These are phyloP conservation scores for Malassezia japonica DNA, from an alignment of 1,284 basidiomycete species.

Conservation along the genomic window DNA sequence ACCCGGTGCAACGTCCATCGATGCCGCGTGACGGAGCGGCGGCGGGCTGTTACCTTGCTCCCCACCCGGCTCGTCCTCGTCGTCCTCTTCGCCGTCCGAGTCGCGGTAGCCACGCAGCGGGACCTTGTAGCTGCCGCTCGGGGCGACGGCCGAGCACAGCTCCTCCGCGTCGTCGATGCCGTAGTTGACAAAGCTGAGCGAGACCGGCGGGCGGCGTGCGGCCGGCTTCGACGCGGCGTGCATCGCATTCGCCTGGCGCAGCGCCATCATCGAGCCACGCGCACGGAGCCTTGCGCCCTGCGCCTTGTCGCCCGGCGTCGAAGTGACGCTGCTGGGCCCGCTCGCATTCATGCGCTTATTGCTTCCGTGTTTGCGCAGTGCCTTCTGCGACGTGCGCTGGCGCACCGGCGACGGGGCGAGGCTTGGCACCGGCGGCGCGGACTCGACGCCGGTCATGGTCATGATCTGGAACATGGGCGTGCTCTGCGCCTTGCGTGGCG, in stretches of 20 bases:
- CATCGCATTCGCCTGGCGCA: slow-evolving; percentile 15
- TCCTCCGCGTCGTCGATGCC: slow-evolving; percentile 45
- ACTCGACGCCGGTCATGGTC: background rate
- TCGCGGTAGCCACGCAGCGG: slow-evolving; percentile 29
- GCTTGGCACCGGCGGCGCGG: background rate
- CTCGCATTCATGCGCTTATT: slow-evolving; percentile 7
- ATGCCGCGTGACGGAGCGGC: background rate
- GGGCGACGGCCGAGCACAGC: slow-evolving; percentile 43
- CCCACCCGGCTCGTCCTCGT: background rate
- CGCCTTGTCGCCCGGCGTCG: background rate
- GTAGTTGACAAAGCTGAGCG: slow-evolving; percentile 43
- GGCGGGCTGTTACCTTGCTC: background rate
- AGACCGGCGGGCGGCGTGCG: slow-evolving; percentile 12
- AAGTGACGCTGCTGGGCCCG: too few relatives aligned
- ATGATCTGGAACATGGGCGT: slow-evolving; percentile 11
- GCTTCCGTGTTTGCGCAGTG: slow-evolving; percentile 8
- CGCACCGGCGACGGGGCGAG: background rate
- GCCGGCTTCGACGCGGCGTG: background rate
- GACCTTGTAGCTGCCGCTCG: slow-evolving; percentile 40
- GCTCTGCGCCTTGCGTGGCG: slow-evolving; percentile 18
- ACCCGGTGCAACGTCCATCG: background rate
- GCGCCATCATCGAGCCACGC: slow-evolving; percentile 17
- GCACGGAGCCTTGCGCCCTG: background rate
- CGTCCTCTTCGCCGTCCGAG: background rate
- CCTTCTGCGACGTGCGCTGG: background rate